Conservation (phyloP, 2,329 filamentous ascomycete species). For the Phaeosphaeria sp. region DNA sequence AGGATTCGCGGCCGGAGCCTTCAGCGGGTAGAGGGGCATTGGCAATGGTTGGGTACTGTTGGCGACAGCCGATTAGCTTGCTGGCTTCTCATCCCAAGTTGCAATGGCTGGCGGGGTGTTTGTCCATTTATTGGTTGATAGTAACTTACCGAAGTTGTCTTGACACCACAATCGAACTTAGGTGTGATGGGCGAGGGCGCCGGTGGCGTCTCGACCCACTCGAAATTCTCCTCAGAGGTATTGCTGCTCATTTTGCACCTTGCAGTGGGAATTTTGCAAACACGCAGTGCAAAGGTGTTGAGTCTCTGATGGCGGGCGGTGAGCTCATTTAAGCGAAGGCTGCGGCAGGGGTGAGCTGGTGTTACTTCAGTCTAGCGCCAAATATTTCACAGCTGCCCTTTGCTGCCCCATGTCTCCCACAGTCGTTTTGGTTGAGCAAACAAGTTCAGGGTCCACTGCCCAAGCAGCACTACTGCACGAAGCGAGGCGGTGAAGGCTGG, state of each 20-base stretch:
- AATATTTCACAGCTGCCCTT: conserved; percentile 14
- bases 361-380: conserved; percentile 28
- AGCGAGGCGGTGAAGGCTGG: neutral
- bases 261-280: conserved; percentile 39
- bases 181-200: conserved; percentile 60
- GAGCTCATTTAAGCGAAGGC: conserved; percentile 32
- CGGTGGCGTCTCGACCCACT: conserved; percentile 70
- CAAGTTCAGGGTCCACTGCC: neutral
- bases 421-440: neutral
- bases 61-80: conserved; percentile 29
- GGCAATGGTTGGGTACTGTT: conserved; percentile 84
- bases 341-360: conserved; percentile 18
- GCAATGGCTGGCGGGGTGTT: conserved; percentile 42
- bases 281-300: conserved; percentile 29
- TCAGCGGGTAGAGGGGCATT: conserved; percentile 95
- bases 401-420: neutral
- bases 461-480: neutral
- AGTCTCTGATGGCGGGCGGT: conserved; percentile 35
- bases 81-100: conserved; percentile 19
- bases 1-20: conserved; percentile 79
- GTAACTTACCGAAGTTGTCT: conserved; percentile 63
- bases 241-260: conserved; percentile 45
- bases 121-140: conserved; percentile 12
- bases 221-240: conserved; percentile 62
- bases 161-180: conserved; percentile 64